phyloP scores from a whole-genome alignment of 352 stramenopile genomes.

The Albugo laibachii region DNA sequence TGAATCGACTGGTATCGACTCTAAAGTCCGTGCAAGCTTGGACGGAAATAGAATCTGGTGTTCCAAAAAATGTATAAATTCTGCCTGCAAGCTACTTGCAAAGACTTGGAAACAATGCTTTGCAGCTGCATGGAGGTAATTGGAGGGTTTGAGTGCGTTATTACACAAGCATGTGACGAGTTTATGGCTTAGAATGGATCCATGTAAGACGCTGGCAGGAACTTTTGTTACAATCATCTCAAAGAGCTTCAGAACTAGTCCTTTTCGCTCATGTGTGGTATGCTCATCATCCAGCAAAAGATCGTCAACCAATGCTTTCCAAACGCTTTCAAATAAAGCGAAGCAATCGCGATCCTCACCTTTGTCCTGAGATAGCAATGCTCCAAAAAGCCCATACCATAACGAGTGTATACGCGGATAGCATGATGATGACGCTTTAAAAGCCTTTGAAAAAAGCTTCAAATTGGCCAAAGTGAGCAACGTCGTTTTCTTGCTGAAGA shows the following conservation, averaged over 20 bases:
- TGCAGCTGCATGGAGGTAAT: slow-evolving; percentile 63
- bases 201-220: slow-evolving; percentile 17
- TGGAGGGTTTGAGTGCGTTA: slow-evolving; percentile 61
- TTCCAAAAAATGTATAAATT: slow-evolving; percentile 14
- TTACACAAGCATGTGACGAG: slow-evolving; percentile 72
- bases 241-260: slow-evolving; percentile 66
- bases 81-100: slow-evolving; percentile 16
- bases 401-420: slow-evolving; percentile 64
- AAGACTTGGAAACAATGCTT: slow-evolving; percentile 47
- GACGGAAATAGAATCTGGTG: too few relatives aligned
- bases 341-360: slow-evolving; percentile 5
- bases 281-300: slow-evolving; percentile 21
- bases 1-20: too few relatives aligned
- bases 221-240: slow-evolving; percentile 40
- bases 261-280: slow-evolving; percentile 58
- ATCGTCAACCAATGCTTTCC: slow-evolving; percentile 69
- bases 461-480: slow-evolving; percentile 12
- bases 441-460: too few relatives aligned
- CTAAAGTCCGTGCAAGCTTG: too few relatives aligned
- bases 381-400: slow-evolving; percentile 57
- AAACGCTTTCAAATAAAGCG: slow-evolving; percentile 43
- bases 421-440: slow-evolving; percentile 30
- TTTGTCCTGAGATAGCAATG: slow-evolving; percentile 29
- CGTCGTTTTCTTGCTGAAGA: slow-evolving; percentile 34
- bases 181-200: slow-evolving; percentile 44